These are phyloP conservation scores for Salix koriyanagi DNA, from an alignment of 345 rosid species.

Conservation along the genomic window DNA sequence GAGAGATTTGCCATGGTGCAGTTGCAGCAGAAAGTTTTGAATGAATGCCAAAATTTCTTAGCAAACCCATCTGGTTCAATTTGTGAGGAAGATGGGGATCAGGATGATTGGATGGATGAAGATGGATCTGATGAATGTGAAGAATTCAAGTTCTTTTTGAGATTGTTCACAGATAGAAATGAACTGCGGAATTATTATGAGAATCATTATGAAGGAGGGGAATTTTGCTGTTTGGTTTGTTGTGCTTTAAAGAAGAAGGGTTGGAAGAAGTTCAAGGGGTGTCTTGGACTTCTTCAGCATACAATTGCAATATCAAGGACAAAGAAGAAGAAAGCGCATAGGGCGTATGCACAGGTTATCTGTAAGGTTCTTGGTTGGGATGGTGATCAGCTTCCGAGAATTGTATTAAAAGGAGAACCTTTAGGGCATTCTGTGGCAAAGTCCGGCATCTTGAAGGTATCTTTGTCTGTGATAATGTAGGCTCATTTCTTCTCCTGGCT, in stretches of 20 bases:
- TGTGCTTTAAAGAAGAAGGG: slow-evolving; percentile 42
- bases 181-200: slow-evolving; percentile 57
- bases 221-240: slow-evolving; percentile 64
- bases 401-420: slow-evolving; percentile 37
- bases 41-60: slow-evolving; percentile 43
- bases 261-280: slow-evolving; percentile 49
- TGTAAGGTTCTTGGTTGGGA: slow-evolving; percentile 85
- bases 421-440: slow-evolving; percentile 20
- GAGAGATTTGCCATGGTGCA: neutral
- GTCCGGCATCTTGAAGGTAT: neutral
- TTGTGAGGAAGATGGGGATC: slow-evolving; percentile 24
- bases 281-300: slow-evolving; percentile 65
- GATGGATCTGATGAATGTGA: slow-evolving; percentile 24
- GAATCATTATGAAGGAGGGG: slow-evolving; percentile 46
- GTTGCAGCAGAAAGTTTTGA: slow-evolving; percentile 35
- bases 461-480: neutral
- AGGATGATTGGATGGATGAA: slow-evolving; percentile 25
- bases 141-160: slow-evolving; percentile 43
- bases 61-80: neutral
- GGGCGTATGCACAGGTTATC: slow-evolving; percentile 60
- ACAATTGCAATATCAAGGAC: slow-evolving; percentile 43
- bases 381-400: slow-evolving; percentile 34
- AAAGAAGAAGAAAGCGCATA: slow-evolving; percentile 49
- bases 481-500: neutral
- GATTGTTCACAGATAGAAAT: slow-evolving; percentile 39